Evolutionary conservation across 2,329 filamentous ascomycete species (phyloP), one percentile per base, ranked within the genome.

Genomic region (Microcyclospora pomicola): DNA sequence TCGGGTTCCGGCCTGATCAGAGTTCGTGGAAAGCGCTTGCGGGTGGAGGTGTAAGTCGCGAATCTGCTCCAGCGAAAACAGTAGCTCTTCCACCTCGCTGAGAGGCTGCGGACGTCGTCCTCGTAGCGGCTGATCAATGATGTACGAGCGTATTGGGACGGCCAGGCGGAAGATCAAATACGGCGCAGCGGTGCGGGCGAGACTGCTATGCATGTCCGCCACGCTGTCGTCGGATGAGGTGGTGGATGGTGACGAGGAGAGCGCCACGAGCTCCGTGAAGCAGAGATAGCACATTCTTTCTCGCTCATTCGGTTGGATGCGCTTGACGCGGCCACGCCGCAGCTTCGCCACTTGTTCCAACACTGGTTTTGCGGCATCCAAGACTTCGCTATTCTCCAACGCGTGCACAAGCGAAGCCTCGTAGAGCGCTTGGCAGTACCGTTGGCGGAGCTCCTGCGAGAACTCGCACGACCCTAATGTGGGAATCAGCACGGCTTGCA

Each of bases 41-140:
- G 76, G 72, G 47, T 86, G 80, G 38, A 80, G 82, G 38, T 70
- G 66, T 42, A 96, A 63, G 13, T 68, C 66, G 1, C 82, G 72
- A 27, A 94, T 65, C 33, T 73, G 66, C 35, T 65, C 62, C 13
- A 96, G 65, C 15, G 87, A 69, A 51, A 82, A 80, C 4, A 82
- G 56, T 9, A 98, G 63, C 55, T 94, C 91, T 44, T 73, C 78
- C 32, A 83, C 73, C 53, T 94, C 83, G 7, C 76, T 79, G 5
- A 84, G 67, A 0, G 88, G 88, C 56, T 91, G 83, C 4, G 91
- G 91, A 77, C 92, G 91, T 35, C 78, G 73, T 0, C 91, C 87
- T 11, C 91, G 72, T 14, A 98, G 66, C 1, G 88, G 87, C 54
- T 95, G 88, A 58, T 98, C 91, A 3, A 86, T 82, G 33, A 92